A percentile compares a stretch with the other conserved stretches of the same genome.
These are phyloP conservation scores for Dioscorea dumetorum DNA, from an alignment of 106 monocot species.

Conservation along the genomic window DNA sequence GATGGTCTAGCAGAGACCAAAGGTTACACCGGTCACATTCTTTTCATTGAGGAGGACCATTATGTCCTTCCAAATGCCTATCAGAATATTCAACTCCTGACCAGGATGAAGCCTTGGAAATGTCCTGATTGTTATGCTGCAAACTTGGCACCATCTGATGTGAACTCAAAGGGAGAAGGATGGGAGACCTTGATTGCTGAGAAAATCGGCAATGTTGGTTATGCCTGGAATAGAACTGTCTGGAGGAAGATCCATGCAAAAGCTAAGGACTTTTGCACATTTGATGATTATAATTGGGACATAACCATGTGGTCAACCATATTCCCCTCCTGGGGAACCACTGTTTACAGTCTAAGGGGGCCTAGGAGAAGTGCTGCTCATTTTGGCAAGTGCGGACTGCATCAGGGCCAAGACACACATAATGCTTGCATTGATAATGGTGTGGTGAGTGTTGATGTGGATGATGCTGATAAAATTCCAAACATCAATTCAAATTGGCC, in stretches of 20 bases:
- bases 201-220: slow-evolving; percentile 94
- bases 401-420: slow-evolving; percentile 74
- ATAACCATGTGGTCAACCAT: slow-evolving; percentile 97
- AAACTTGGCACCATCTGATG: slow-evolving; percentile 87
- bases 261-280: slow-evolving; percentile 78
- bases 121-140: slow-evolving; percentile 79
- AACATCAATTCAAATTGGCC: slow-evolving; percentile 68
- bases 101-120: slow-evolving; percentile 49
- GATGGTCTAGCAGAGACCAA: slow-evolving; percentile 77
- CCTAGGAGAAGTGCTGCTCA: slow-evolving; percentile 76
- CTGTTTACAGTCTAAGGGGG: slow-evolving; percentile 72
- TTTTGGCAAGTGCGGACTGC: slow-evolving; percentile 95
- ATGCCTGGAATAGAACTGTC: slow-evolving; percentile 82
- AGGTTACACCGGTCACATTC: slow-evolving; percentile 50
- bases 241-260: slow-evolving; percentile 88
- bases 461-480: slow-evolving; percentile 44
- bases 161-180: slow-evolving; percentile 71
- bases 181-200: slow-evolving; percentile 64
- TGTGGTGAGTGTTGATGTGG: slow-evolving; percentile 32
- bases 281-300: slow-evolving; percentile 99
- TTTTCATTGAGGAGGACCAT: slow-evolving; percentile 98
- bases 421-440: slow-evolving; percentile 64
- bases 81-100: slow-evolving; percentile 64
- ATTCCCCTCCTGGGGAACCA: slow-evolving; percentile 71
- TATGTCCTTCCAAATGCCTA: slow-evolving; percentile 93